These are phyloP conservation scores for Aspergillus affinis DNA, from an alignment of 495 filamentous ascomycete genomes.

Conservation along the genomic window DNA sequence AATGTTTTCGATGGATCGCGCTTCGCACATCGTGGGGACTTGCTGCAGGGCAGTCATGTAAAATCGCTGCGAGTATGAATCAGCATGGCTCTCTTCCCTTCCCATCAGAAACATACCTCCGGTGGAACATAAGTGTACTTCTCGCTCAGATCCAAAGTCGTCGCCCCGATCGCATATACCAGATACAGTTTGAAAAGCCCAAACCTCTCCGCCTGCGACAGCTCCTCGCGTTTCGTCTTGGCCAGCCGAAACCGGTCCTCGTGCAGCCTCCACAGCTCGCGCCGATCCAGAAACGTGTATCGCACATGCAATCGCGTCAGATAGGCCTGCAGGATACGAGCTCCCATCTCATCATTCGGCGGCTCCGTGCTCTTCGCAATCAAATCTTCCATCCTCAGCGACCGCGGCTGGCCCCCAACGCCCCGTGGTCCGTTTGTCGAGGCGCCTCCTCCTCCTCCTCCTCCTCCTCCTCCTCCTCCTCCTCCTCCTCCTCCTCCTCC, in stretches of 20 bases:
- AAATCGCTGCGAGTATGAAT: slow-evolving; percentile 33
- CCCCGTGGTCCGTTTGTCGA: not conserved
- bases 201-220: slow-evolving; percentile 42
- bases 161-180: slow-evolving; percentile 53
- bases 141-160: slow-evolving; percentile 48
- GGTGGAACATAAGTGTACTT: slow-evolving; percentile 46
- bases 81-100: not conserved
- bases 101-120: slow-evolving; percentile 29
- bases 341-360: slow-evolving; percentile 49
- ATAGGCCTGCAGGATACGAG: slow-evolving; percentile 46
- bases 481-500: slow-evolving; percentile 1
- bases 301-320: slow-evolving; percentile 45
- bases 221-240: slow-evolving; percentile 40
- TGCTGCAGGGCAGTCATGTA: slow-evolving; percentile 52
- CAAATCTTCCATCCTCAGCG: slow-evolving; percentile 39
- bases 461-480: slow-evolving; percentile 5
- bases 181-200: slow-evolving; percentile 53
- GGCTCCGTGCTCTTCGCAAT: slow-evolving; percentile 45
- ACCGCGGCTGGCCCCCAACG: slow-evolving; percentile 13
- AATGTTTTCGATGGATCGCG: slow-evolving; percentile 52
- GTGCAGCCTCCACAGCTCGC: slow-evolving; percentile 45
- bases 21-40: slow-evolving; percentile 50
- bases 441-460: not conserved
- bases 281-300: slow-evolving; percentile 52
- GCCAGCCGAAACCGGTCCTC: slow-evolving; percentile 43